A percentile compares a stretch with the other conserved stretches of the same genome.
These are phyloP conservation scores for Elongisporangium undulatum DNA, from an alignment of 352 stramenopile species.

Conservation along the genomic window DNA sequence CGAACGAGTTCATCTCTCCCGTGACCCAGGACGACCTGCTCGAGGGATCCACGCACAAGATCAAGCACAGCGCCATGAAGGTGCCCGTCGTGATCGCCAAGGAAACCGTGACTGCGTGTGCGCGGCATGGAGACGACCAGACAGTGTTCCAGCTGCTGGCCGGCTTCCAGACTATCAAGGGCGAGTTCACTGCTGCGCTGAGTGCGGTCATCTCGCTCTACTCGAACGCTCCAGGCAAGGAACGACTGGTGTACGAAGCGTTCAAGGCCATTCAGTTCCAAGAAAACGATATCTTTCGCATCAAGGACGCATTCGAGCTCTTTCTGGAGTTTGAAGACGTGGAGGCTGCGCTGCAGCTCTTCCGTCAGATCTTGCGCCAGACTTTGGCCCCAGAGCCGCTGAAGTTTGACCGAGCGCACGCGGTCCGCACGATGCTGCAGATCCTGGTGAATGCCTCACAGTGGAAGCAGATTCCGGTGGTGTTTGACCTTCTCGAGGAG, in stretches of 20 bases:
- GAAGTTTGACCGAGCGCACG: constrained; percentile 8
- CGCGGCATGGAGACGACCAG: constrained; percentile 28
- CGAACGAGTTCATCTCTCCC: constrained; percentile 17
- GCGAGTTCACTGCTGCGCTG: constrained; percentile 26
- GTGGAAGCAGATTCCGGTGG: constrained; percentile 21
- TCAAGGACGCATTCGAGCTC: constrained; percentile 29
- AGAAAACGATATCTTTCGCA: constrained; percentile 29
- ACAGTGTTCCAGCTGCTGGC: constrained; percentile 46
- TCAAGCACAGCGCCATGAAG: constrained; percentile 4
- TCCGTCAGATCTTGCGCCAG: constrained; percentile 25
- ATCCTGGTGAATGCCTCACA: constrained; percentile 26
- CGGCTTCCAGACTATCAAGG: constrained; percentile 30
- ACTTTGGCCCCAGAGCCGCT: constrained; percentile 16
- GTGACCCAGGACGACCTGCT: constrained; percentile 15
- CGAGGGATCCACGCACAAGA: not conserved
- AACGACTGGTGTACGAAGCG: constrained; percentile 30
- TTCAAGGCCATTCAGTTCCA: constrained; percentile 44
- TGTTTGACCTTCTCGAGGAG: constrained; percentile 27
- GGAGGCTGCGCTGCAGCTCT: constrained; percentile 24
- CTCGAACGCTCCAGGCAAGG: constrained; percentile 22
- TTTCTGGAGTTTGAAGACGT: constrained; percentile 40
- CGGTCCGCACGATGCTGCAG: constrained; percentile 22
- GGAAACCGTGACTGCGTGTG: constrained; percentile 32
- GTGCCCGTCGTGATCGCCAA: constrained; percentile 29
- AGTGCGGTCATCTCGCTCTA: constrained; percentile 20